phyloP scores from a whole-genome alignment of 441 rosid genomes.

The Gossypium lobatum region DNA sequence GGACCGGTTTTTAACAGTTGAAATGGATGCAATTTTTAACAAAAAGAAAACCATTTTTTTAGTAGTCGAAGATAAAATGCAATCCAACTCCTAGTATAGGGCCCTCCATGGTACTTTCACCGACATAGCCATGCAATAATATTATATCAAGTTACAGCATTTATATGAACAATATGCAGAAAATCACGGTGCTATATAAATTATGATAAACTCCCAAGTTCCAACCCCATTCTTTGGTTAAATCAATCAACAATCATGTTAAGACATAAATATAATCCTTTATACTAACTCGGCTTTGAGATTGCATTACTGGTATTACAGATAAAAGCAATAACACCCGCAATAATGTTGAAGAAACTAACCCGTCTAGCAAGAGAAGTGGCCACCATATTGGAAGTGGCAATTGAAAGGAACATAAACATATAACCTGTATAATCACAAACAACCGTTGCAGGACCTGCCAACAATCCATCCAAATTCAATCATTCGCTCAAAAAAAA shows the following conservation, averaged over 20 bases:
- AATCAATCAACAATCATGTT: neutral
- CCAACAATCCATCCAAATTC: slow-evolving; percentile 17
- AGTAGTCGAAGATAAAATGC: too few relatives aligned
- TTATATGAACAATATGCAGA: neutral
- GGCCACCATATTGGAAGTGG: slow-evolving; percentile 87
- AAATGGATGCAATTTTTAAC: too few relatives aligned
- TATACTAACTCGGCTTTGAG: neutral
- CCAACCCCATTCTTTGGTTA: neutral
- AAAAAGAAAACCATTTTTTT: too few relatives aligned
- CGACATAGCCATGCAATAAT: neutral
- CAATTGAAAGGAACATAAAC: slow-evolving; percentile 87
- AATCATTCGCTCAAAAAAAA: slow-evolving; percentile 1
- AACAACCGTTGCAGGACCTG: slow-evolving; percentile 88
- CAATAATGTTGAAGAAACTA: slow-evolving; percentile 22
- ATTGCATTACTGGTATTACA: neutral
- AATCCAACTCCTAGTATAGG: too few relatives aligned
- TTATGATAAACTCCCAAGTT: neutral
- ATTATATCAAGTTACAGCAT: neutral
- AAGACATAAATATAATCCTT: neutral
- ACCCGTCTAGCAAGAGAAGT: slow-evolving; percentile 80
- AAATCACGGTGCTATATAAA: neutral
- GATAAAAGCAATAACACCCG: neutral
- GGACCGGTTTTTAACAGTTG: too few relatives aligned
- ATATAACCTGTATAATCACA: slow-evolving; percentile 62
- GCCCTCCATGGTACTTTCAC: too few relatives aligned